Evolutionary conservation across 228 moss, liverwort and hornwort species (phyloP), one percentile per base, ranked within the genome.

Genomic region (Sphagnum magellanicum): DNA sequence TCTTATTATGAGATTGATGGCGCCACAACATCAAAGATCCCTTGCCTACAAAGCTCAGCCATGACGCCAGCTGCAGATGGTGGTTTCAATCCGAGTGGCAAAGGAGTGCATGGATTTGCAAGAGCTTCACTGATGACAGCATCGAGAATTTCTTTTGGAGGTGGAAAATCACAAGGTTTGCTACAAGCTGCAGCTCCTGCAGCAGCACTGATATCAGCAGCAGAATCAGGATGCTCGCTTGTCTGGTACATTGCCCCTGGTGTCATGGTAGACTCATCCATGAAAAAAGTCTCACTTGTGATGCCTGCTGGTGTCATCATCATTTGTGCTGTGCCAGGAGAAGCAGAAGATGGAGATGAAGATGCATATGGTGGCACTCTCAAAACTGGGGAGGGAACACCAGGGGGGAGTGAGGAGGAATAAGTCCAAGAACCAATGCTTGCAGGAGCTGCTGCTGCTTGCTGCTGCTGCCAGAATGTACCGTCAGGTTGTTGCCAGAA

Each of bases 401-500:
- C 70, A 32, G 32, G 32, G 32, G 32, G 32, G 32, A 32, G 32
- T 69, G 93, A 32, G 67, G 80, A 59, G 5, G 89, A 80, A 68
- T 88, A 78, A 6, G 79, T 72, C 79, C 85, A 91, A 4, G 87
- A 81, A 59, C 89, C 90, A 49, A 73, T 79, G 6, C 71, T 63
- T 74, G 85, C 72, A 6, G 92, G 91, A 13, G 93, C 94, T 32
- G 32, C 32, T 32, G 32, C 32, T 32, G 32, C 32, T 32, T 32
- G 32, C 3, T 32, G 32, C 50, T 98, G 94, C 71, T 91, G 94
- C 98, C 98, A 98, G 76, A 92, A 94, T 14, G 91, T 85, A 14
- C 93, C 98, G 78, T 98, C 98, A 5, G 94, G 86, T 10, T 93
- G 91, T 81, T 98, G 98, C 98, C 98, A 98, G 51, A 87, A 82